Conservation (phyloP, 441 rosid genomes). For the Oxalis stricta region DNA sequence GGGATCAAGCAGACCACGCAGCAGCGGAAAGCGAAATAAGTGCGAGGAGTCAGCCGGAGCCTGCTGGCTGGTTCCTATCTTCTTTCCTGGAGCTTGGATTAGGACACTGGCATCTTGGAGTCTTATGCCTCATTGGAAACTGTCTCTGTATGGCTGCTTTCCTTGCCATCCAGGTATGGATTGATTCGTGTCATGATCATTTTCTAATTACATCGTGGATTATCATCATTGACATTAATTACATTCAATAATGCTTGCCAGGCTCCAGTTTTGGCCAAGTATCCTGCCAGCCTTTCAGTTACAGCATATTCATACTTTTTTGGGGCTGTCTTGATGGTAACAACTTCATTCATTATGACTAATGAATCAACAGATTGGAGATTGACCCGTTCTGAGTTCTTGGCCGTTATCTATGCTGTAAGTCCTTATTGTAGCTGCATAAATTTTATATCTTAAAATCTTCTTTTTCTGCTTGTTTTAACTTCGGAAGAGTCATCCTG, state of each 20-base stretch:
- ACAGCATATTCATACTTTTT: conserved; percentile 73
- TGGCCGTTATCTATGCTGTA: conserved; percentile 89
- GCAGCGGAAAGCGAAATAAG: conserved; percentile 46
- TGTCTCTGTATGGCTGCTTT: conserved; percentile 96
- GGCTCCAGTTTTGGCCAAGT: conserved; percentile 75
- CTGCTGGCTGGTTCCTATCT: conserved; percentile 62
- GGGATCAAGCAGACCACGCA: conserved; percentile 33
- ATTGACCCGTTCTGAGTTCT: conserved; percentile 63
- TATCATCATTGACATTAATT: background rate
- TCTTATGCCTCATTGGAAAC: conserved; percentile 82
- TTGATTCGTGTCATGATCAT: background rate
- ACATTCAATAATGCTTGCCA: conserved; percentile 21
- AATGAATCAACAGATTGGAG: conserved; percentile 71
- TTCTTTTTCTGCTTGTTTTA: background rate
- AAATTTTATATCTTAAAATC: too few species aligned
- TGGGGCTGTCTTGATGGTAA: conserved; percentile 67
- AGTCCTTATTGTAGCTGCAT: conserved; percentile 30
- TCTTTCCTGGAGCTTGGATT: conserved; percentile 48
- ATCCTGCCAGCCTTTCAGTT: conserved; percentile 83
- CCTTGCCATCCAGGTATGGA: conserved; percentile 79
- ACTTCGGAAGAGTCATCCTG: background rate
- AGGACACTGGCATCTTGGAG: conserved; percentile 77
- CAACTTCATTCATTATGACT: conserved; percentile 47
- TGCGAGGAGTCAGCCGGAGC: conserved; percentile 87
- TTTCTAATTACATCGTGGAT: background rate